Conservation (phyloP, 2,329 filamentous ascomycete genomes). For the Fusarium sp. region DNA sequence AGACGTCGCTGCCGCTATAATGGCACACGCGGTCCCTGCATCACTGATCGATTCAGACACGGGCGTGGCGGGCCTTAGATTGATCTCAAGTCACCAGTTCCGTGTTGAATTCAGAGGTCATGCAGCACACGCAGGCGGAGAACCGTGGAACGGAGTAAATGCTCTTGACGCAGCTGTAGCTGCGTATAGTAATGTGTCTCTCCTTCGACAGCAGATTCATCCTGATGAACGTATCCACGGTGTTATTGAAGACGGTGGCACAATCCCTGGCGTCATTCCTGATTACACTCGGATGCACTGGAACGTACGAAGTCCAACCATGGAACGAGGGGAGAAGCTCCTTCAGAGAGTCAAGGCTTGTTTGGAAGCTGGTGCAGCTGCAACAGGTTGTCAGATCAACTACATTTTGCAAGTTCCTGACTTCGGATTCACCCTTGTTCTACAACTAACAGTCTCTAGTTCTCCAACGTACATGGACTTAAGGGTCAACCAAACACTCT, state of each 20-base stretch:
- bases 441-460: not conserved
- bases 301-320: not conserved
- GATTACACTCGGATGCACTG: not conserved
- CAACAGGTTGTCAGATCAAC: not conserved
- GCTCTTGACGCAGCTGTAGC: constrained; percentile 35
- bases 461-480: constrained; percentile 55
- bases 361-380: not conserved
- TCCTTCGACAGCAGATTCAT: constrained; percentile 38
- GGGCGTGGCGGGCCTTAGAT: constrained; percentile 18
- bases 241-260: constrained; percentile 24
- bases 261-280: not conserved
- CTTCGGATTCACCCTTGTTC: too few species aligned
- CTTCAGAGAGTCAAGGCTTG: not conserved
- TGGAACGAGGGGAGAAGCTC: not conserved
- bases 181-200: constrained; percentile 27
- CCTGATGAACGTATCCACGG: constrained; percentile 38
- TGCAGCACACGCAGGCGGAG: constrained; percentile 29
- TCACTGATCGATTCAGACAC: not conserved
- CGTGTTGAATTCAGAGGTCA: constrained; percentile 18
- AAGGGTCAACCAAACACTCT: constrained; percentile 57
- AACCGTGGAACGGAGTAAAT: constrained; percentile 36
- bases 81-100: constrained; percentile 22
- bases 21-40: constrained; percentile 36
- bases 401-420: not conserved
- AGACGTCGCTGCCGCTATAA: constrained; percentile 45